A percentile compares a stretch with the other conserved stretches of the same genome.
Conservation (phyloP, 2,329 filamentous ascomycete genomes). For the Penicillium sclerotigenum region DNA sequence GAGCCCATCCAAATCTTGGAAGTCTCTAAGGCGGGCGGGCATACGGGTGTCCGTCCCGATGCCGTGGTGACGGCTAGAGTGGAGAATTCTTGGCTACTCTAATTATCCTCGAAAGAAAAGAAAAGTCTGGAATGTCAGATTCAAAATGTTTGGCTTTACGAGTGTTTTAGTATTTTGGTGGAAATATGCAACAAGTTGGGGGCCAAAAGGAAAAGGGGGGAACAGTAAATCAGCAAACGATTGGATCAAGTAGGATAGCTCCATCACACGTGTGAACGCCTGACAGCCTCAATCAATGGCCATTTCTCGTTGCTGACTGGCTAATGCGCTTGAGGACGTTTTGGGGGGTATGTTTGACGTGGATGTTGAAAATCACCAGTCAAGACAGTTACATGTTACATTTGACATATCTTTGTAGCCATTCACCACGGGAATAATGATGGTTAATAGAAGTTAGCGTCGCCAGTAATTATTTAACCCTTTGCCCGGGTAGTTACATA, state of each 20-base stretch:
- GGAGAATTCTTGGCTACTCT: slow-evolving; percentile 5
- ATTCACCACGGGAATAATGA: neutral
- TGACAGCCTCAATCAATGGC: neutral
- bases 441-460: neutral
- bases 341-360: neutral
- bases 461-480: neutral
- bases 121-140: neutral
- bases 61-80: slow-evolving; percentile 12
- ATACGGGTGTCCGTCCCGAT: slow-evolving; percentile 2
- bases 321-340: neutral
- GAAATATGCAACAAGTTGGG: neutral
- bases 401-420: neutral
- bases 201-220: slow-evolving; percentile 6
- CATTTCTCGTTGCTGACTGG: neutral
- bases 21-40: neutral
- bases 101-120: slow-evolving; percentile 2
- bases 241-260: neutral
- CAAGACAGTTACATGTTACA: neutral
- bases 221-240: neutral
- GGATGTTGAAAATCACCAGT: neutral
- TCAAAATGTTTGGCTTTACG: neutral
- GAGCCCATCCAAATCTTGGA: neutral
- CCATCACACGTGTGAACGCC: neutral
- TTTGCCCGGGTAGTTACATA: neutral
- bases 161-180: neutral